phyloP scores from a whole-genome alignment of 208 protist species.

The Wallacemonas collosoma region DNA sequence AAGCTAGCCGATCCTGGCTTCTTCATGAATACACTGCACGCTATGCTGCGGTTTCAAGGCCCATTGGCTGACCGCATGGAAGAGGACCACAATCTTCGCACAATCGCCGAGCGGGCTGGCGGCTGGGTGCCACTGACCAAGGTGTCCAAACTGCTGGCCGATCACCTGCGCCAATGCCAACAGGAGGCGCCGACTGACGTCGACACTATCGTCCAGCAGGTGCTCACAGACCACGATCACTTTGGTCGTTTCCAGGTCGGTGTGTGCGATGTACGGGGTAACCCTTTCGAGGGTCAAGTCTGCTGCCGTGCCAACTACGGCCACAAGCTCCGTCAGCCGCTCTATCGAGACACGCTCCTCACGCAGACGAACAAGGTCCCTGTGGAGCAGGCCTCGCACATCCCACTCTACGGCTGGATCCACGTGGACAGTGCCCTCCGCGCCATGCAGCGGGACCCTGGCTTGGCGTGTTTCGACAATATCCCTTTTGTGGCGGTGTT shows the following conservation, averaged over 20 bases:
- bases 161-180: conserved; percentile 1
- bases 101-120: conserved; percentile 24
- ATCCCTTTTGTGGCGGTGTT: conserved; percentile 41
- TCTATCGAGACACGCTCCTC: conserved; percentile 27
- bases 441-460: background rate
- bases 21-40: conserved; percentile 37
- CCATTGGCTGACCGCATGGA: conserved; percentile 29
- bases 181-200: conserved; percentile 22
- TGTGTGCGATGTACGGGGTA: conserved; percentile 23
- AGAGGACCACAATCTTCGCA: conserved; percentile 12
- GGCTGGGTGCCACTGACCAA: conserved; percentile 57
- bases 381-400: background rate
- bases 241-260: conserved; percentile 51
- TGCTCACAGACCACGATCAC: conserved; percentile 50
- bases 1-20: conserved; percentile 13
- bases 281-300: conserved; percentile 33
- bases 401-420: conserved; percentile 43
- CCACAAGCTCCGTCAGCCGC: conserved; percentile 22
- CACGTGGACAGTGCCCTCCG: conserved; percentile 2
- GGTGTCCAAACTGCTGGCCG: conserved; percentile 28
- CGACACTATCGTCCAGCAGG: conserved; percentile 27
- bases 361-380: background rate
- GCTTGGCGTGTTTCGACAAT: conserved; percentile 27
- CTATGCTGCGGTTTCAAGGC: conserved; percentile 42
- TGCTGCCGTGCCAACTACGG: conserved; percentile 48